These are phyloP conservation scores for Acacia confusa DNA, from an alignment of 306 rosid species.

Conservation along the genomic window DNA sequence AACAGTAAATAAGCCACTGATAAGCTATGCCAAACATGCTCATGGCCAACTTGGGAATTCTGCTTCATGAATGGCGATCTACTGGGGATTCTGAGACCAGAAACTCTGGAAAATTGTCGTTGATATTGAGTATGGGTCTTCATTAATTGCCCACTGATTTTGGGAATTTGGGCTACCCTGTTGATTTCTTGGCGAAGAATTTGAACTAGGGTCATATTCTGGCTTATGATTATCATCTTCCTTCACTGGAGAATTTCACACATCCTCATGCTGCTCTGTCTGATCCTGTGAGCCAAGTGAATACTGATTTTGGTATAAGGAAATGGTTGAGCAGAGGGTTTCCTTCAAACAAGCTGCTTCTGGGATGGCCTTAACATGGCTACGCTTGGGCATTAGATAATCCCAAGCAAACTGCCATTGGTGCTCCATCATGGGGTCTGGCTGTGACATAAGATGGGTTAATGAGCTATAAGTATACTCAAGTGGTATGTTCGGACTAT, in stretches of 20 bases:
- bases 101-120: constrained; percentile 24
- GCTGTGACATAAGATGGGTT: constrained; percentile 39
- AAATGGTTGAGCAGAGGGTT: constrained; percentile 47
- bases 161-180: constrained; percentile 31
- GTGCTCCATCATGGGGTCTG: constrained; percentile 41
- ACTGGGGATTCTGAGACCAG: constrained; percentile 41
- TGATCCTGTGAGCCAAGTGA: constrained; percentile 38
- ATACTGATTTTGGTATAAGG: constrained; percentile 46
- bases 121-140: constrained; percentile 49
- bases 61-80: constrained; percentile 50
- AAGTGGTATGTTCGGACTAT: constrained; percentile 8
- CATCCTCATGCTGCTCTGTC: constrained; percentile 48
- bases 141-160: constrained; percentile 23
- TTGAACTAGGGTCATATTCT: constrained; percentile 49
- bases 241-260: constrained; percentile 24
- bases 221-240: constrained; percentile 37
- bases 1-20: no score
- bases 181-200: constrained; percentile 39
- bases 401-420: constrained; percentile 33
- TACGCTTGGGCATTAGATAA: constrained; percentile 44
- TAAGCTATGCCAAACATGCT: no score
- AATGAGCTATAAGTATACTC: constrained; percentile 38
- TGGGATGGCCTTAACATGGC: constrained; percentile 57
- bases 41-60: constrained; percentile 38
- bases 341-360: constrained; percentile 36